Percentiles rank a stretch among this genome's conserved stretches.
Conservation (phyloP, 169 alveolate species). For the Toxoplasma gondii region DNA sequence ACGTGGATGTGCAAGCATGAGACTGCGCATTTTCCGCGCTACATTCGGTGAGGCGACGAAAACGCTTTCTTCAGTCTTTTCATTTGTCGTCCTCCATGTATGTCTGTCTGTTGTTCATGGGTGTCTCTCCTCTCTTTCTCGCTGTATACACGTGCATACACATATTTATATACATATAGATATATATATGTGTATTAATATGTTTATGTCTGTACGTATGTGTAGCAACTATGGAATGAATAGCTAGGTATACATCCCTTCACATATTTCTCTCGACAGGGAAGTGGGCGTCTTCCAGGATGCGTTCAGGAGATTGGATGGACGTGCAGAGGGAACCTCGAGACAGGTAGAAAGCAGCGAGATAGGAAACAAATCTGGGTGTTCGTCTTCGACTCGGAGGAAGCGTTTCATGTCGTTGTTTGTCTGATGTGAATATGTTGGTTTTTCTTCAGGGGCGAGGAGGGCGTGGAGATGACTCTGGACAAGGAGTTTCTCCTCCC, state of each 20-base stretch:
- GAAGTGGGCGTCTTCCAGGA: neutral
- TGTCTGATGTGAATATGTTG: neutral
- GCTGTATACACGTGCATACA: neutral
- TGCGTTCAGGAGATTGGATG: neutral
- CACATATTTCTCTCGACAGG: neutral
- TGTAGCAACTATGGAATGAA: neutral
- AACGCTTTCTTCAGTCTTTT: too few relatives aligned
- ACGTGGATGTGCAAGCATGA: neutral
- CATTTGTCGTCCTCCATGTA: neutral
- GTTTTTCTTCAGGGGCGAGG: neutral
- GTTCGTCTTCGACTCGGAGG: too few relatives aligned
- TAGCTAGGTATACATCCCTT: neutral
- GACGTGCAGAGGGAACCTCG: neutral
- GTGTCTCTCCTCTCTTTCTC: too few relatives aligned
- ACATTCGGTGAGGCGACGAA: neutral
- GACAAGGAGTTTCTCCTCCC: conserved; percentile 12
- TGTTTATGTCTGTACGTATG: neutral
- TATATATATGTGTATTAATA: neutral
- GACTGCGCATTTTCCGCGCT: neutral
- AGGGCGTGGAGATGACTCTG: neutral
- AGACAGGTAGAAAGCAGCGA: too few relatives aligned
- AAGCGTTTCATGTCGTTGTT: too few relatives aligned
- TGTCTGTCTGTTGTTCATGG: neutral
- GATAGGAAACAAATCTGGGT: too few relatives aligned
- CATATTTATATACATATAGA: neutral